Conservation (phyloP, 2,329 filamentous ascomycete genomes). For the Colletotrichum musae region DNA sequence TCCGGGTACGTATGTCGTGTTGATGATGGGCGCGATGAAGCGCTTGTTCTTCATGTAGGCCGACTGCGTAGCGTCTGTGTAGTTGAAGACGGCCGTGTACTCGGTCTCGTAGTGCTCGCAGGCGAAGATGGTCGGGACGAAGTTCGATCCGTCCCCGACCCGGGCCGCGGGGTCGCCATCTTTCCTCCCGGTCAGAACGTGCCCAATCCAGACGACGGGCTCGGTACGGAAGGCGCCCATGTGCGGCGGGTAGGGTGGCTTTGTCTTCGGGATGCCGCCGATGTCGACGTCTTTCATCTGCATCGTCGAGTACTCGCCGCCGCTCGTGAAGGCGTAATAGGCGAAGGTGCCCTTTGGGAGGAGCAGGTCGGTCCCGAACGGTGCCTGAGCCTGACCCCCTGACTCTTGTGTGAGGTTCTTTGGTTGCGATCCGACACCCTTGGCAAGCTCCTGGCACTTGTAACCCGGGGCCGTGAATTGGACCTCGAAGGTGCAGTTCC, state of each 20-base stretch:
- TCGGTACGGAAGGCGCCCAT: conserved; percentile 53
- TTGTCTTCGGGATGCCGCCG: conserved; percentile 48
- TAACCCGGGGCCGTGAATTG: conserved; percentile 54
- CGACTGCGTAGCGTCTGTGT: conserved; percentile 46
- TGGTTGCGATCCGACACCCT: conserved; percentile 46
- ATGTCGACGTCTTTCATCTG: conserved; percentile 45
- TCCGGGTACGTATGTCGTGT: conserved; percentile 47
- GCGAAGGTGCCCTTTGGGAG: conserved; percentile 49
- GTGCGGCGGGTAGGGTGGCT: conserved; percentile 45
- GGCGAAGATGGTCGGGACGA: conserved; percentile 51
- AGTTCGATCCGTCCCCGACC: conserved; percentile 45
- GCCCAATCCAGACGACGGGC: conserved; percentile 54
- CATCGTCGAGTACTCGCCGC: conserved; percentile 47
- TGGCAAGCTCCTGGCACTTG: conserved; percentile 51
- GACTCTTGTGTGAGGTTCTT: conserved; percentile 44
- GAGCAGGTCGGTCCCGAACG: conserved; percentile 48
- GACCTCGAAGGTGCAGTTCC: conserved; percentile 54
- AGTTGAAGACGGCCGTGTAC: conserved; percentile 50
- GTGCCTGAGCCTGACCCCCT: conserved; percentile 43
- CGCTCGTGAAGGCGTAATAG: conserved; percentile 49
- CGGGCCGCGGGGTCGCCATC: conserved; percentile 37
- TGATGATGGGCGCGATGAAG: conserved; percentile 47
- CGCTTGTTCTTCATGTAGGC: conserved; percentile 44
- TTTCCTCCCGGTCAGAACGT: conserved; percentile 43
- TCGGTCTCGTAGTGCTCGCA: conserved; percentile 54